phyloP scores from a whole-genome alignment of 495 filamentous ascomycete species.

The Emericellopsis terricola region DNA sequence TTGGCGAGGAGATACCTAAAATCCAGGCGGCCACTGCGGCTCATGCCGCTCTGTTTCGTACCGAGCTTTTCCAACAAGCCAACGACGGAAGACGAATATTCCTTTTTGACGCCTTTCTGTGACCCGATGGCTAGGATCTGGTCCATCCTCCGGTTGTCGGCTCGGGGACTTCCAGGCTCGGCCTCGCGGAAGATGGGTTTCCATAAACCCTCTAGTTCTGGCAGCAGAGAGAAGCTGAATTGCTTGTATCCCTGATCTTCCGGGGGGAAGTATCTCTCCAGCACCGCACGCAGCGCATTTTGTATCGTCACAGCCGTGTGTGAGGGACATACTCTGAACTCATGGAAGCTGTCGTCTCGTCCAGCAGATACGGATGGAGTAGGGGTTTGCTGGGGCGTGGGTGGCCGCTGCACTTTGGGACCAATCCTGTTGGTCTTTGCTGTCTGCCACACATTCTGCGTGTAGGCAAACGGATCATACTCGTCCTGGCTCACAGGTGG shows the following conservation, averaged over 20 bases:
- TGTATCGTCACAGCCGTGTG: slow-evolving; percentile 23
- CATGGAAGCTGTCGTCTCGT: slow-evolving; percentile 12
- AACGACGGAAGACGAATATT: slow-evolving; percentile 14
- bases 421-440: neutral
- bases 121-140: slow-evolving; percentile 25
- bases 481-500: slow-evolving; percentile 7
- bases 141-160: slow-evolving; percentile 15
- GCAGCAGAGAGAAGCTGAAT: slow-evolving; percentile 15
- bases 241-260: slow-evolving; percentile 16
- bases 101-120: slow-evolving; percentile 17
- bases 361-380: slow-evolving; percentile 1
- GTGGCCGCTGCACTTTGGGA: slow-evolving; percentile 3
- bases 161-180: slow-evolving; percentile 6
- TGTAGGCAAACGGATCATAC: slow-evolving; percentile 14
- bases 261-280: slow-evolving; percentile 17
- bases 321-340: slow-evolving; percentile 11
- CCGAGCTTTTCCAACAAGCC: slow-evolving; percentile 24
- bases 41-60: slow-evolving; percentile 11
- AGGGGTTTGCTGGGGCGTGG: slow-evolving; percentile 10
- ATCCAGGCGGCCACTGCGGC: slow-evolving; percentile 21
- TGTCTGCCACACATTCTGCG: slow-evolving; percentile 1
- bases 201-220: slow-evolving; percentile 21
- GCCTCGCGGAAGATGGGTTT: slow-evolving; percentile 18
- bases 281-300: slow-evolving; percentile 21
- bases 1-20: slow-evolving; percentile 29